These are phyloP conservation scores for Phytophthora idaei DNA, from an alignment of 352 stramenopile species.

Conservation along the genomic window DNA sequence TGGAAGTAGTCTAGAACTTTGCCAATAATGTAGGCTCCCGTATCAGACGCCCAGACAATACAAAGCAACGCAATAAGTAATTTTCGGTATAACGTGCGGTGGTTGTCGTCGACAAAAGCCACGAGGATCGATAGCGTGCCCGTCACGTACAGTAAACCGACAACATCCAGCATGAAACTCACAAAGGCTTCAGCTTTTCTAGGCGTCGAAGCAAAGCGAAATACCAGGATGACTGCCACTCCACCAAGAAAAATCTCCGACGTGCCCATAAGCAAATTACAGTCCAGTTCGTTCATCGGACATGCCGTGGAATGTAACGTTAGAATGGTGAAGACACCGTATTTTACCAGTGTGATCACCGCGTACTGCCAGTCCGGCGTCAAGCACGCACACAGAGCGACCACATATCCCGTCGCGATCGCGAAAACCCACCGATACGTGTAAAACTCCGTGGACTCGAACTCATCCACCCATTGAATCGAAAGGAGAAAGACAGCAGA, in stretches of 20 bases:
- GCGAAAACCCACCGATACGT: slow-evolving; percentile 49
- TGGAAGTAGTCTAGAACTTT: slow-evolving; percentile 86
- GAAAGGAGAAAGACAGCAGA: slow-evolving; percentile 36
- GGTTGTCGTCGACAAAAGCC: slow-evolving; percentile 60
- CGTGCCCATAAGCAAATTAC: slow-evolving; percentile 36
- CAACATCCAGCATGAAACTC: slow-evolving; percentile 51
- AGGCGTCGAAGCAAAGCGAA: slow-evolving; percentile 42
- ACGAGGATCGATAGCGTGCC: slow-evolving; percentile 55
- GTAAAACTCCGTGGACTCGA: slow-evolving; percentile 56
- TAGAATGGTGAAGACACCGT: slow-evolving; percentile 50
- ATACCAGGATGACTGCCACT: slow-evolving; percentile 45
- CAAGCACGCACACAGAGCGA: slow-evolving; percentile 48
- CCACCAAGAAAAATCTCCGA: slow-evolving; percentile 42
- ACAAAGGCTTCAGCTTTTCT: slow-evolving; percentile 38
- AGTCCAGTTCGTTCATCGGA: slow-evolving; percentile 57
- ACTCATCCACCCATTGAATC: slow-evolving; percentile 38
- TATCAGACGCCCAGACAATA: slow-evolving; percentile 83
- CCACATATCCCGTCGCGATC: slow-evolving; percentile 38
- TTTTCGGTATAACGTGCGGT: slow-evolving; percentile 53
- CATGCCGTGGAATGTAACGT: slow-evolving; percentile 59
- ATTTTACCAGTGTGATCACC: slow-evolving; percentile 45
- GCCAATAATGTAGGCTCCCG: slow-evolving; percentile 93
- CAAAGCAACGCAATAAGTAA: slow-evolving; percentile 65
- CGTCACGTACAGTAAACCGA: slow-evolving; percentile 63
- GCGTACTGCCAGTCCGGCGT: slow-evolving; percentile 53